These are phyloP conservation scores for Pholiota conissans DNA, from an alignment of 768 basidiomycete genomes.

Conservation along the genomic window DNA sequence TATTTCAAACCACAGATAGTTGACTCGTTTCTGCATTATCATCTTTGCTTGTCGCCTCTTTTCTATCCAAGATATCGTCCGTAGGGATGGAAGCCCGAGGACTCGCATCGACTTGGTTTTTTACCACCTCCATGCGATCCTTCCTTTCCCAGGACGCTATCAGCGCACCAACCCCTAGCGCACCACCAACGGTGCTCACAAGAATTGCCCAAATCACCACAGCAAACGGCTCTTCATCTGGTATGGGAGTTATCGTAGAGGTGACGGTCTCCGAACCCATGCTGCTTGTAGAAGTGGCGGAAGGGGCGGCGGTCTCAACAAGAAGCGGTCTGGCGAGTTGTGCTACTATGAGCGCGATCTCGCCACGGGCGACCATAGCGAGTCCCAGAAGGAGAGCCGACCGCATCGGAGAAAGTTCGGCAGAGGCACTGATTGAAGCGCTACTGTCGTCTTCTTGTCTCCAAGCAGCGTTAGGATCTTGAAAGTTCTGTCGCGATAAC, in stretches of 20 bases:
- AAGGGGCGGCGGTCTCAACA: conserved; percentile 2
- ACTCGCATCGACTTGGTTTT: no score
- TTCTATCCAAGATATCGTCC: no score
- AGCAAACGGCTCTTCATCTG: conserved; percentile 44
- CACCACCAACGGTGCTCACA: conserved; percentile 53
- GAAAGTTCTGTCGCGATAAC: no score
- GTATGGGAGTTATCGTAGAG: not conserved
- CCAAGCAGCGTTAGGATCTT: no score
- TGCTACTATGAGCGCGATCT: conserved; percentile 66
- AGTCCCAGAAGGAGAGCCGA: conserved; percentile 46
- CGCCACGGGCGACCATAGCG: conserved; percentile 68
- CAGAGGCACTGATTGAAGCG: no score
- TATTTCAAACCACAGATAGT: no score
- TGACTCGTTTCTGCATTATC: not conserved
- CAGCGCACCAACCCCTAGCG: conserved; percentile 30
- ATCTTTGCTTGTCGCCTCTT: not conserved
- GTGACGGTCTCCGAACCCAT: not conserved
- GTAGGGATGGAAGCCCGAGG: no score
- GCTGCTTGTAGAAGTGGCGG: not conserved
- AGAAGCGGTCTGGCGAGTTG: conserved; percentile 39
- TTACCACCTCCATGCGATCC: not conserved
- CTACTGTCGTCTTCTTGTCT: no score
- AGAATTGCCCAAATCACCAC: conserved; percentile 61
- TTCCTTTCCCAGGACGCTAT: conserved; percentile 16
- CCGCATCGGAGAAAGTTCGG: conserved; percentile 18